Evolutionary conservation across 805 yeast species (phyloP), one percentile per base, ranked within the genome.

Genomic region (Yarrowia porcina): DNA sequence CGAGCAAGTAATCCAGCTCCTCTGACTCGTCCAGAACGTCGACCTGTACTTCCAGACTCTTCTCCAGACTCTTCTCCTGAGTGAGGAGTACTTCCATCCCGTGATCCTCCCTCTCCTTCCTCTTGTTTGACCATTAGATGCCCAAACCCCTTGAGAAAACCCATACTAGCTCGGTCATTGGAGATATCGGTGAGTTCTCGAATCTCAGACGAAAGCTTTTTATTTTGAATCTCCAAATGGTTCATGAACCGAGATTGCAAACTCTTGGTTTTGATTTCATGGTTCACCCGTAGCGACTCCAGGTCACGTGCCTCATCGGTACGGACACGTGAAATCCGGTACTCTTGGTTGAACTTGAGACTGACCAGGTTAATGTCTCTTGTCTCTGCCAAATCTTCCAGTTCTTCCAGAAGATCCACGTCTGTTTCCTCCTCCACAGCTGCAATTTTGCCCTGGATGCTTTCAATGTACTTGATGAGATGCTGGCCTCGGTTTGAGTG

Each of bases 401-500:
- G 35, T n/a, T 56, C 61, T 38, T 56, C 49, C 49, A 56, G 18
- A 49, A 56, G 39, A 28, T 56, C 49, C 49, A 21, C 36, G 28
- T 56, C 61, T 11, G 49, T 56, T 39, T 56, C 61, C 30, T 39
- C 33, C 21, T 56, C 61, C 38, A 56, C 61, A 4, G 35, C 49
- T 20, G 61, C 61, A 21, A 56, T 56, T 23, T 41, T 56, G 49
- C 49, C 27, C 49, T 56, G 61, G 39, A 56, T 39, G 61, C 32
- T 39, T 30, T 56, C 61, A n/a, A 56, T 56, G 47, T 41, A 39
- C 13, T 41, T 39, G 28, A 56, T 41, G 39, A 56, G 61, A 39
- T 56, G 61, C 49, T 56, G 49, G 30, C 61, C 49, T 5, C 61
- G 44, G 30, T 39, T 56, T 9, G 61, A 39, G 49, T 56, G 61